A percentile compares a stretch with the other conserved stretches of the same genome.
These are phyloP conservation scores for Penicillium roqueforti DNA, from an alignment of 495 filamentous ascomycete species.

Conservation along the genomic window DNA sequence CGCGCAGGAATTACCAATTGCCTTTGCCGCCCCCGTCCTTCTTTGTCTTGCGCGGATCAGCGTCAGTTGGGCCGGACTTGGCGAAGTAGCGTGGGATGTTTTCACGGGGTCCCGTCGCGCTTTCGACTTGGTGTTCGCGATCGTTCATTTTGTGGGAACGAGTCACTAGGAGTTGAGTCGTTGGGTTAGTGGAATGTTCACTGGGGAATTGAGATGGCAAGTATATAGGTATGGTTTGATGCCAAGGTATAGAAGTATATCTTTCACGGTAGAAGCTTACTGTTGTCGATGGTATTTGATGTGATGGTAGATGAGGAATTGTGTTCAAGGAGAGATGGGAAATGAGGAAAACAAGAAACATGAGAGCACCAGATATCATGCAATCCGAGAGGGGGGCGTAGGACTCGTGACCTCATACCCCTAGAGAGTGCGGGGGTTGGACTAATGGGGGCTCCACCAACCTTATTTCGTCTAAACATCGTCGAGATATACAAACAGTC, in stretches of 20 bases:
- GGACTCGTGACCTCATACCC: slow-evolving; percentile 26
- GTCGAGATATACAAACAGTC: not conserved
- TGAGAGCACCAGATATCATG: not conserved
- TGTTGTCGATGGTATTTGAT: not conserved
- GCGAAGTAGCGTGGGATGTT: slow-evolving; percentile 86
- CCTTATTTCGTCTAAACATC: slow-evolving; percentile 10
- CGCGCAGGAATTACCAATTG: slow-evolving; percentile 70
- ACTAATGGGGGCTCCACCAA: slow-evolving; percentile 21
- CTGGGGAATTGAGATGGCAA: not conserved
- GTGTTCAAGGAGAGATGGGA: not conserved
- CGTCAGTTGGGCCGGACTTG: slow-evolving; percentile 76
- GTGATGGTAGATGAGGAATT: not conserved
- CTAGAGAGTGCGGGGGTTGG: slow-evolving; percentile 19
- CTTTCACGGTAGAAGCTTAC: not conserved
- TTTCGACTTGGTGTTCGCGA: slow-evolving; percentile 72
- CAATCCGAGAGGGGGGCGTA: slow-evolving; percentile 4
- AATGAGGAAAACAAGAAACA: not conserved
- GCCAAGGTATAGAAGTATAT: not conserved
- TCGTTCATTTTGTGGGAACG: slow-evolving; percentile 90
- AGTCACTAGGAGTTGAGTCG: slow-evolving; percentile 60
- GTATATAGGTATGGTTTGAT: not conserved
- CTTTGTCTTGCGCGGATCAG: slow-evolving; percentile 89
- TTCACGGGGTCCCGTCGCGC: slow-evolving; percentile 60
- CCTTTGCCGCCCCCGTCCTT: slow-evolving; percentile 91
- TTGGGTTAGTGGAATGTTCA: not conserved